Evolutionary conservation across 768 basidiomycete species (phyloP).

Genomic region (Rhizopogon vulgaris): DNA sequence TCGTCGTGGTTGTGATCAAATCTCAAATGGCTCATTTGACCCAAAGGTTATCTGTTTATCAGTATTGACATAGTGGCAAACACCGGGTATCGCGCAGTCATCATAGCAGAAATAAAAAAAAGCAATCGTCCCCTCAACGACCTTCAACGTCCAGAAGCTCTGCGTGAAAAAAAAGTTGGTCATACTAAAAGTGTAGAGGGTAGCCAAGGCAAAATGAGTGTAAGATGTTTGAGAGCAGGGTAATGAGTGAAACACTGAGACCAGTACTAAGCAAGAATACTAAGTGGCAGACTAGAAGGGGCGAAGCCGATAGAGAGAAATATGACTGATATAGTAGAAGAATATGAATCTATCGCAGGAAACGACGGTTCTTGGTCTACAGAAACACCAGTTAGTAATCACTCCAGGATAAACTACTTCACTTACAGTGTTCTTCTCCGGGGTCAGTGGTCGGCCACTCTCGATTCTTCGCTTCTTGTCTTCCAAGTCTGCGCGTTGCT

Average conservation of each 20-base stretch:
- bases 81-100: conserved; percentile 25
- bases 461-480: conserved; percentile 98
- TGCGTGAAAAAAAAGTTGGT: conserved; percentile 32
- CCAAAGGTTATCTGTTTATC: conserved; percentile 21
- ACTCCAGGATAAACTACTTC: conserved; percentile 1
- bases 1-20: background rate
- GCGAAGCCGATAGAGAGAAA: conserved; percentile 24
- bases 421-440: conserved; percentile 85
- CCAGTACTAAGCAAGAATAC: conserved; percentile 37
- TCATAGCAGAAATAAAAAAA: conserved; percentile 12
- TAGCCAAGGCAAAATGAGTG: conserved; percentile 49
- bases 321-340: conserved; percentile 9
- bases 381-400: conserved; percentile 9
- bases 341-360: conserved; percentile 25
- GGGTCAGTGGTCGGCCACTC: conserved; percentile 89
- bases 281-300: conserved; percentile 32
- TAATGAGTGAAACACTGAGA: conserved; percentile 28
- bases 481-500: conserved; percentile 91
- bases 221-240: conserved; percentile 38
- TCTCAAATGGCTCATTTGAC: background rate
- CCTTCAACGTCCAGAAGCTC: conserved; percentile 17
- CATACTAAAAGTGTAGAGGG: conserved; percentile 44
- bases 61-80: conserved; percentile 29
- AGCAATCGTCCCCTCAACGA: conserved; percentile 20
- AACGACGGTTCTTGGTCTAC: conserved; percentile 31